Conservation (phyloP, 148 eudicot species). For the Vaccinium myrtillus region DNA sequence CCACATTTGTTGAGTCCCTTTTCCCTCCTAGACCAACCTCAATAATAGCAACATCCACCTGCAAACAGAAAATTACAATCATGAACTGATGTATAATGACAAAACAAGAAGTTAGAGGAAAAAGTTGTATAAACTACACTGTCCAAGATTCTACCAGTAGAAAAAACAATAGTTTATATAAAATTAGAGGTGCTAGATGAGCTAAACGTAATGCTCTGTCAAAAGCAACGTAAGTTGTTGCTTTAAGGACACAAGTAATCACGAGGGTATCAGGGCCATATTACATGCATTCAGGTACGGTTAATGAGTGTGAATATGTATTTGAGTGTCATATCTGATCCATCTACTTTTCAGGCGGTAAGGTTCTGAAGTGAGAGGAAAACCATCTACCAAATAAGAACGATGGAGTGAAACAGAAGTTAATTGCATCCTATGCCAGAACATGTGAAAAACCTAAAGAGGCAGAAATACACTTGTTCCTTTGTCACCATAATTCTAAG, state of each 20-base stretch:
- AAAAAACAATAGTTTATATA: not conserved
- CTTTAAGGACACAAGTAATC: not conserved
- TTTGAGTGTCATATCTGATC: not conserved
- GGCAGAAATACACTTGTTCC: constrained; percentile 2
- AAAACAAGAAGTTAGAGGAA: constrained; percentile 3
- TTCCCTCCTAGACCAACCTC: constrained; percentile 92
- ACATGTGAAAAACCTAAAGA: not conserved
- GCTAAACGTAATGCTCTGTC: not conserved
- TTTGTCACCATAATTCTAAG: not conserved
- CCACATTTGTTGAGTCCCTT: constrained; percentile 89
- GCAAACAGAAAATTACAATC: constrained; percentile 14
- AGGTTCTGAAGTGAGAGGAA: not conserved
- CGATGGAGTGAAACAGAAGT: not conserved
- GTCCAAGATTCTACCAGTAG: not conserved
- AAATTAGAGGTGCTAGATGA: not conserved
- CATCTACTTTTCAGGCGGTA: not conserved
- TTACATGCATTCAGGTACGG: not conserved
- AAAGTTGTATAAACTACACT: not conserved
- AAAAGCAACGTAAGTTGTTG: not conserved
- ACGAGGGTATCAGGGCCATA: not conserved
- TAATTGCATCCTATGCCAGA: not conserved
- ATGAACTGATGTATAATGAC: not conserved
- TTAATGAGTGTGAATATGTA: not conserved
- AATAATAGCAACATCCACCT: constrained; percentile 90
- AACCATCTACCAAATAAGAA: not conserved